phyloP scores from a whole-genome alignment of 1,284 basidiomycete genomes.

The Inonotus obliquus region DNA sequence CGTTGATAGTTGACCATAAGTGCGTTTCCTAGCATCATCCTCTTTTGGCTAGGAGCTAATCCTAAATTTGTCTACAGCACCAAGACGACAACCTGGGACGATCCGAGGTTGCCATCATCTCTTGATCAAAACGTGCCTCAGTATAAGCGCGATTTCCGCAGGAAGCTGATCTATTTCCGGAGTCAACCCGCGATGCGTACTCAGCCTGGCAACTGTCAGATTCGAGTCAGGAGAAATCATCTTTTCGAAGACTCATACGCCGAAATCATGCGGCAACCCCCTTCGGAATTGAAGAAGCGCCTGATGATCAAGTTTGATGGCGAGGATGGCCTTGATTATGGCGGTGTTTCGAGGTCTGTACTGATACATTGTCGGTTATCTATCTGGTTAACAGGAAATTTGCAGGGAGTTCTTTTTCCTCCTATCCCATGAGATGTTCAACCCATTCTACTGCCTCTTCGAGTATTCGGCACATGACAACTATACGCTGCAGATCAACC shows the following conservation, averaged over 20 bases:
- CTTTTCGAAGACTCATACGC: slow-evolving; percentile 96
- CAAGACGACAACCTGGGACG: slow-evolving; percentile 98
- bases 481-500: slow-evolving; percentile 98
- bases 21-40: not conserved
- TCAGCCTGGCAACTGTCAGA: slow-evolving; percentile 89
- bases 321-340: slow-evolving; percentile 94
- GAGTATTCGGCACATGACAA: slow-evolving; percentile 99
- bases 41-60: not conserved
- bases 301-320: slow-evolving; percentile 98
- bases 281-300: slow-evolving; percentile 91
- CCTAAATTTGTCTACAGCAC: slow-evolving; percentile 79
- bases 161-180: slow-evolving; percentile 96
- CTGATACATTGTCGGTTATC: not conserved
- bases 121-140: slow-evolving; percentile 86
- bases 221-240: slow-evolving; percentile 89
- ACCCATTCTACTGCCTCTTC: slow-evolving; percentile 99
- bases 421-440: slow-evolving; percentile 97
- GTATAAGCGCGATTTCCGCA: slow-evolving; percentile 95
- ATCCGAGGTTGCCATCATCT: slow-evolving; percentile 61
- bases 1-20: slow-evolving; percentile 7
- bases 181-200: slow-evolving; percentile 89
- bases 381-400: slow-evolving; percentile 20
- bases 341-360: slow-evolving; percentile 79
- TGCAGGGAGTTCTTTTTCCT: slow-evolving; percentile 84
- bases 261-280: slow-evolving; percentile 94